Evolutionary conservation across 1,284 basidiomycete species (phyloP).

Genomic region (Ganoderma multipileum): DNA sequence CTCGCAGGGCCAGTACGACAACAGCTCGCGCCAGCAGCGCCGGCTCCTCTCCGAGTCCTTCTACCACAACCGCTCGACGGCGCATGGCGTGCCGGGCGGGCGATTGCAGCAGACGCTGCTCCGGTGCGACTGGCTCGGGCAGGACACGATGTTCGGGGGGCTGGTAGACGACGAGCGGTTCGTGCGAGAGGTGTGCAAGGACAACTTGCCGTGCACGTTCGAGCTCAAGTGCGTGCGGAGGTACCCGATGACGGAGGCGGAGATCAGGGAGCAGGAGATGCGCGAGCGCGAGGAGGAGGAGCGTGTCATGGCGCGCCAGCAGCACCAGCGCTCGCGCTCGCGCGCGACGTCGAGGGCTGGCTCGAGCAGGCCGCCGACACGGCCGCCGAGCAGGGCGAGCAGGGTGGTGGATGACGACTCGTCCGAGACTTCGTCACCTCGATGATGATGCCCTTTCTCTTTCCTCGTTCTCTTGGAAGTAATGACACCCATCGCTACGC

Average conservation of each 20-base stretch:
- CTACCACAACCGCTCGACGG: slow-evolving; percentile 67
- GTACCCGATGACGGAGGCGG: slow-evolving; percentile 56
- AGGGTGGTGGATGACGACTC: slow-evolving; percentile 18
- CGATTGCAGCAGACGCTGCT: slow-evolving; percentile 64
- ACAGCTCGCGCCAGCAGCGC: slow-evolving; percentile 43
- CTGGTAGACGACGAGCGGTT: slow-evolving; percentile 53
- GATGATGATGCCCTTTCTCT: neutral
- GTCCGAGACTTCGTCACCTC: slow-evolving; percentile 10
- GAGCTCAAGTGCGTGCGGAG: slow-evolving; percentile 59
- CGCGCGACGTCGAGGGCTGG: slow-evolving; percentile 30
- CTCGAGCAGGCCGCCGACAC: slow-evolving; percentile 24
- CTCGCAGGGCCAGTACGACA: slow-evolving; percentile 56
- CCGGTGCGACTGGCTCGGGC: slow-evolving; percentile 67
- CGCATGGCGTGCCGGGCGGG: slow-evolving; percentile 70
- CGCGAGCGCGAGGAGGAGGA: slow-evolving; percentile 35
- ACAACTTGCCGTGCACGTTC: slow-evolving; percentile 62
- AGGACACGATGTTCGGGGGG: slow-evolving; percentile 66
- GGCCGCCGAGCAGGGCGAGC: slow-evolving; percentile 26
- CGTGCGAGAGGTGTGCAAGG: slow-evolving; percentile 52
- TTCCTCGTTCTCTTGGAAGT: neutral
- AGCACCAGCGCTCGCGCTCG: slow-evolving; percentile 25
- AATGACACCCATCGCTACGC: neutral
- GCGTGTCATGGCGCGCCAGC: slow-evolving; percentile 6
- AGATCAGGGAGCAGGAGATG: slow-evolving; percentile 49
- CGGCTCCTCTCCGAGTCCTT: slow-evolving; percentile 57